A percentile compares a stretch with the other conserved stretches of the same genome.
Evolutionary conservation across 2,329 filamentous ascomycete genomes (phyloP).

Genomic region (Dothistroma septosporum): DNA sequence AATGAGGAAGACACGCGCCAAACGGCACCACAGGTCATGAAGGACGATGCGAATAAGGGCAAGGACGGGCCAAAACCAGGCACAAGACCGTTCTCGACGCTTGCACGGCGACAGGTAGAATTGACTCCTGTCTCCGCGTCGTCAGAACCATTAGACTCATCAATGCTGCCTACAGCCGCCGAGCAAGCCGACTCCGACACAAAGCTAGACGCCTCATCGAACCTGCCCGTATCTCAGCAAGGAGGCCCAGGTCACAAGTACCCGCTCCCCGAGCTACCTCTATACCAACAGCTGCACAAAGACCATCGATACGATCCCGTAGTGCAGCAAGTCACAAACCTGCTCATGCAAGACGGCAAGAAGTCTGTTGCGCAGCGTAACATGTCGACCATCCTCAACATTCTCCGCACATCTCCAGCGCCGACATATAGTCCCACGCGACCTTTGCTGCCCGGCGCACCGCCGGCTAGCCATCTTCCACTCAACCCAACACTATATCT

Average conservation of each 20-base stretch:
- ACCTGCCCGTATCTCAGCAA: conserved; percentile 31
- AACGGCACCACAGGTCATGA: conserved; percentile 63
- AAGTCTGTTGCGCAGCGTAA: conserved; percentile 87
- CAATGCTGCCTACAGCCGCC: conserved; percentile 27
- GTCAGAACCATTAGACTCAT: conserved; percentile 19
- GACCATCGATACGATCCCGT: conserved; percentile 83
- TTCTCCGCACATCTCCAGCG: conserved; percentile 77
- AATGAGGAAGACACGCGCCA: conserved; percentile 59
- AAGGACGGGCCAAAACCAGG: conserved; percentile 28
- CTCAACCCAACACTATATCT: conserved; percentile 88
- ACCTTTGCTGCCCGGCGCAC: conserved; percentile 68
- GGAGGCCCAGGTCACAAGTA: conserved; percentile 71
- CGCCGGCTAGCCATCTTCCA: conserved; percentile 73
- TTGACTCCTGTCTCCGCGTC: conserved; percentile 10
- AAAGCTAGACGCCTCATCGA: conserved; percentile 14
- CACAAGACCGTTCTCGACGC: conserved; percentile 57
- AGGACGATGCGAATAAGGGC: conserved; percentile 52
- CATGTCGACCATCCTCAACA: conserved; percentile 75
- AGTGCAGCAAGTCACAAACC: conserved; percentile 79
- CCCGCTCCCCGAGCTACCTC: conserved; percentile 62
- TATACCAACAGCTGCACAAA: conserved; percentile 61
- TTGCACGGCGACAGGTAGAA: conserved; percentile 36
- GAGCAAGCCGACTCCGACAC: conserved; percentile 25
- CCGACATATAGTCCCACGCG: conserved; percentile 69
- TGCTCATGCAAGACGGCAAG: conserved; percentile 90